phyloP scores from a whole-genome alignment of 768 basidiomycete genomes.

The Clitopilus passeckerianus region DNA sequence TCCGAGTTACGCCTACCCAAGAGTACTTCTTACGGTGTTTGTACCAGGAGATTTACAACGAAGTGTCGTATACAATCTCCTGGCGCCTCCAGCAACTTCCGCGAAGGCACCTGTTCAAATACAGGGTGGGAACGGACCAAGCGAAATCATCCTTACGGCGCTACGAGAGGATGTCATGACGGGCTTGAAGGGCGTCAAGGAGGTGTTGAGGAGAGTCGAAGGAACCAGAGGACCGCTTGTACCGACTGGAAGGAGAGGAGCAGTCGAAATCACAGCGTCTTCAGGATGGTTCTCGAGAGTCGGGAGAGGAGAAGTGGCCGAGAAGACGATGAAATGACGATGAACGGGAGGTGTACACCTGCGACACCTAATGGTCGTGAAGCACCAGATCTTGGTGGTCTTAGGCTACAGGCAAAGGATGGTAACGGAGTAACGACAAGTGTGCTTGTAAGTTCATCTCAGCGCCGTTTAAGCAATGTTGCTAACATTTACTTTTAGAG shows the following conservation, averaged over 20 bases:
- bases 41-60: constrained; percentile 97
- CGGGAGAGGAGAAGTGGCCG: constrained; percentile 48
- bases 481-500: constrained; percentile 43
- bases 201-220: constrained; percentile 85
- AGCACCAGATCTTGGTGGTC: constrained; percentile 44
- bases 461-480: not conserved
- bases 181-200: constrained; percentile 78
- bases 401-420: constrained; percentile 69
- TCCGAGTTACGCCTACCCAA: constrained; percentile 68
- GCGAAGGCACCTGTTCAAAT: constrained; percentile 65
- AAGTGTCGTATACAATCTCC: constrained; percentile 80
- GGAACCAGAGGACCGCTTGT: constrained; percentile 82
- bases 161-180: constrained; percentile 93
- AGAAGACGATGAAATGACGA: constrained; percentile 36
- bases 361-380: constrained; percentile 20
- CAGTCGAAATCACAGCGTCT: constrained; percentile 92
- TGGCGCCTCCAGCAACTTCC: constrained; percentile 60
- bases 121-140: constrained; percentile 57
- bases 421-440: constrained; percentile 77
- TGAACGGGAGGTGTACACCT: constrained; percentile 22
- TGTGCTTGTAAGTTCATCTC: constrained; percentile 48
- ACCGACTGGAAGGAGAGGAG: constrained; percentile 99
- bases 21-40: constrained; percentile 95
- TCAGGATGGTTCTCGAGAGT: constrained; percentile 89
- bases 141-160: constrained; percentile 64